A percentile compares a stretch with the other conserved stretches of the same genome.
These are phyloP conservation scores for Penicillium bovifimosum DNA, from an alignment of 495 filamentous ascomycete species.

Conservation along the genomic window DNA sequence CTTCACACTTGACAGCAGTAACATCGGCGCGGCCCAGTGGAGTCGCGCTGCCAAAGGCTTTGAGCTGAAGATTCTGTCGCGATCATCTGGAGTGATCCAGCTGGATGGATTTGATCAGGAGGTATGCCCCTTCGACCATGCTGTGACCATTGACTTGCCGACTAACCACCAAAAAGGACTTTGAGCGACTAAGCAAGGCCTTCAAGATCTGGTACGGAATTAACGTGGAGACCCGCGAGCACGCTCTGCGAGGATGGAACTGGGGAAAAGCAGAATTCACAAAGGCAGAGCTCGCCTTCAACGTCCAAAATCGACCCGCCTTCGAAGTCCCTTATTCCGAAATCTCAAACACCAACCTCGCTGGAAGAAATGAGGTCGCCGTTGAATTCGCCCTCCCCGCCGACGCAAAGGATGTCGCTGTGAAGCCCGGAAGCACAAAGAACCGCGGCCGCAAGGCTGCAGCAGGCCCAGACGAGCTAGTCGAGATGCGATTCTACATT, in stretches of 20 bases:
- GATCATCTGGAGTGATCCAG: conserved; percentile 81
- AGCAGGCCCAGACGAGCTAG: conserved; percentile 83
- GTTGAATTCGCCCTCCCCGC: conserved; percentile 78
- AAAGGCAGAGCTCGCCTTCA: conserved; percentile 92
- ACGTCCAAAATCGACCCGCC: conserved; percentile 91
- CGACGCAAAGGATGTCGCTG: conserved; percentile 65
- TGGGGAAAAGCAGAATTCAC: conserved; percentile 98
- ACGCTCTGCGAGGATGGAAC: conserved; percentile 96
- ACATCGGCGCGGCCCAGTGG: conserved; percentile 86
- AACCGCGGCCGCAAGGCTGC: conserved; percentile 82
- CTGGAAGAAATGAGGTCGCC: conserved; percentile 95
- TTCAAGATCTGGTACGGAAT: conserved; percentile 97
- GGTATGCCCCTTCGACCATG: conserved; percentile 40
- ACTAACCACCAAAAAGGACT: conserved; percentile 53
- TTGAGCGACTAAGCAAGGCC: conserved; percentile 79
- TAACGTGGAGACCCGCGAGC: conserved; percentile 85
- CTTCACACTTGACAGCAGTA: conserved; percentile 79
- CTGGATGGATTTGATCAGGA: conserved; percentile 93
- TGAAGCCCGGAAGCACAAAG: conserved; percentile 65
- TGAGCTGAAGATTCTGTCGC: conserved; percentile 83
- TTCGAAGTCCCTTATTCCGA: conserved; percentile 98
- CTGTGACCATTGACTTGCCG: background rate
- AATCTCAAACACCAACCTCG: conserved; percentile 95
- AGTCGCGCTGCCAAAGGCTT: conserved; percentile 87
- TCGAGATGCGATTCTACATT: conserved; percentile 99